phyloP scores from a whole-genome alignment of 495 filamentous ascomycete species.

The Neurospora hispaniola region DNA sequence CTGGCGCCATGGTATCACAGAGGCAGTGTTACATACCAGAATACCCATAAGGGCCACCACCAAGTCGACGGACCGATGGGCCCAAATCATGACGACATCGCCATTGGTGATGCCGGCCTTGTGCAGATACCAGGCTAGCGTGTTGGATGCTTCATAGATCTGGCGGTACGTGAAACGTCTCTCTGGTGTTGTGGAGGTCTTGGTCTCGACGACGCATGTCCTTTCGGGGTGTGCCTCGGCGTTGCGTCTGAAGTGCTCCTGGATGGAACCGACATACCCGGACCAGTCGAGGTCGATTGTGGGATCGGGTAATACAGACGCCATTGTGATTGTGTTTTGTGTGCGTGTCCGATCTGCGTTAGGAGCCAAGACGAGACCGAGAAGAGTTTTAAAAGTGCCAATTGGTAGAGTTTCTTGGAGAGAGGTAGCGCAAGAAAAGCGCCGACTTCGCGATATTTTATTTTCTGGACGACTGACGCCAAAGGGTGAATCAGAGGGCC shows the following conservation, averaged over 20 bases:
- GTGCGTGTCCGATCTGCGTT: neutral
- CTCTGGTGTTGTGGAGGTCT: conserved; percentile 43
- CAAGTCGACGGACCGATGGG: conserved; percentile 67
- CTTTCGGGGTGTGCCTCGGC: conserved; percentile 64
- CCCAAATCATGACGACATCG: conserved; percentile 91
- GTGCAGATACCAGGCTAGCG: conserved; percentile 67
- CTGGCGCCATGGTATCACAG: neutral
- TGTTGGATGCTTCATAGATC: conserved; percentile 78
- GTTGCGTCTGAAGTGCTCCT: conserved; percentile 41
- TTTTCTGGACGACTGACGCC: neutral
- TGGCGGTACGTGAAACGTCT: conserved; percentile 77
- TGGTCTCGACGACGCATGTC: conserved; percentile 77
- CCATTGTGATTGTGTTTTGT: neutral
- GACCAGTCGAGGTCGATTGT: conserved; percentile 74
- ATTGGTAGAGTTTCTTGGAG: neutral
- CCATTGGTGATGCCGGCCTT: conserved; percentile 61
- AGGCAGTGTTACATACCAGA: conserved; percentile 20
- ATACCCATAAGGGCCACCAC: conserved; percentile 57
- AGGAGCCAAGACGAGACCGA: neutral
- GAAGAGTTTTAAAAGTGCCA: neutral
- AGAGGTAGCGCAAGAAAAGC: neutral
- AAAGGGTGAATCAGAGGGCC: neutral
- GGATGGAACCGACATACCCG: conserved; percentile 52
- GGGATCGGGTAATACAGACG: conserved; percentile 52
- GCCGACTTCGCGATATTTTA: neutral